Percentiles rank a stretch among this genome's conserved stretches.
phyloP scores from a whole-genome alignment of 1,139 yeast species.

The Yamadazyma buinensis region DNA sequence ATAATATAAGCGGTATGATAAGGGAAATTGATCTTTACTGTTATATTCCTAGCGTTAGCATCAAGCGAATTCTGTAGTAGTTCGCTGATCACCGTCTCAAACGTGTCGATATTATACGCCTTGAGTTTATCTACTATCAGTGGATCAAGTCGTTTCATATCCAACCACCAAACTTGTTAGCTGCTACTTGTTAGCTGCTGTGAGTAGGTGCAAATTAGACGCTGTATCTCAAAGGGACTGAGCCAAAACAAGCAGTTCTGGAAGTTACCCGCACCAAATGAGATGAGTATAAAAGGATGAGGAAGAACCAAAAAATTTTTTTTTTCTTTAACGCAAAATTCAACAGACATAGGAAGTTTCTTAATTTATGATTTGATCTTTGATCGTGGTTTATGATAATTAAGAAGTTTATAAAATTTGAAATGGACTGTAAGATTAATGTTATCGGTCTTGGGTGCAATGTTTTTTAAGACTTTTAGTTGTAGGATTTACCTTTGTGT shows the following conservation, averaged over 20 bases:
- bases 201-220: too few species aligned
- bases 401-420: slow-evolving; percentile 2
- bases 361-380: slow-evolving; percentile 5
- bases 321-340: slow-evolving; percentile 54
- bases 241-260: too few species aligned
- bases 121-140: neutral
- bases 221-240: too few species aligned
- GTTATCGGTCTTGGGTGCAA: slow-evolving; percentile 80
- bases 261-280: slow-evolving; percentile 8
- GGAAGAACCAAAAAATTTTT: too few species aligned
- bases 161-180: too few species aligned
- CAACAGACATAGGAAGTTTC: slow-evolving; percentile 51
- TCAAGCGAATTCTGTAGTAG: slow-evolving; percentile 78
- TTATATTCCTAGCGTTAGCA: slow-evolving; percentile 64
- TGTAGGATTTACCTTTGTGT: slow-evolving; percentile 77
- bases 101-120: neutral
- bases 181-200: too few species aligned
- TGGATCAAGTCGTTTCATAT: neutral
- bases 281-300: slow-evolving; percentile 5
- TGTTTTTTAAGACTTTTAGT: slow-evolving; percentile 37
- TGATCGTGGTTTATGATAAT: slow-evolving; percentile 4
- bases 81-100: slow-evolving; percentile 56
- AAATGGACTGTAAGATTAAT: slow-evolving; percentile 36
- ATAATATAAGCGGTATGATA: slow-evolving; percentile 56
- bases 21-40: slow-evolving; percentile 59